Percentiles rank a stretch among this genome's conserved stretches.
phyloP scores from a whole-genome alignment of 2,329 filamentous ascomycete genomes.

The Alternaria triticimaculans region DNA sequence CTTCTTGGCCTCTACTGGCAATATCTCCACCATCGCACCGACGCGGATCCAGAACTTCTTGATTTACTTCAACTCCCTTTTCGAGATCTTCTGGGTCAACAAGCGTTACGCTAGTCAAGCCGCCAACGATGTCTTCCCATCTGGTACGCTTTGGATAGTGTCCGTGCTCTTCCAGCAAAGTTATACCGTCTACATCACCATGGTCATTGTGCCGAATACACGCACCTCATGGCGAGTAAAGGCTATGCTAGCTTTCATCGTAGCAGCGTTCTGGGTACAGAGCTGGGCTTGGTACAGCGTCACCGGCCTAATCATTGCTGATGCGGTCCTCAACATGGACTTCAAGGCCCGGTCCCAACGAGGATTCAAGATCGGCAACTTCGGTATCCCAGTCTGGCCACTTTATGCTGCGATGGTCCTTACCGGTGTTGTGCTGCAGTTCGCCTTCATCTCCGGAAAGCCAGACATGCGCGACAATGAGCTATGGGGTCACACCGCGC shows the following conservation, averaged over 20 bases:
- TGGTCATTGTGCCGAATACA: slow-evolving; percentile 56
- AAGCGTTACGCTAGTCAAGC: slow-evolving; percentile 49
- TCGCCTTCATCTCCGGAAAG: slow-evolving; percentile 52
- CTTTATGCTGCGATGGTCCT: slow-evolving; percentile 40
- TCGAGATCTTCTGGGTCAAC: slow-evolving; percentile 56
- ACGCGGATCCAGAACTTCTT: slow-evolving; percentile 48
- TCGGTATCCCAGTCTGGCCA: slow-evolving; percentile 37
- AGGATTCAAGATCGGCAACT: slow-evolving; percentile 22
- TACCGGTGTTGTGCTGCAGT: slow-evolving; percentile 51
- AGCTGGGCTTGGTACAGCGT: slow-evolving; percentile 57
- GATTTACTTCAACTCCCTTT: slow-evolving; percentile 55
- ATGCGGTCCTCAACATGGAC: slow-evolving; percentile 53
- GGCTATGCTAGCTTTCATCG: slow-evolving; percentile 49
- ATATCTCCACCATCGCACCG: slow-evolving; percentile 46
- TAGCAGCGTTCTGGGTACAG: slow-evolving; percentile 57
- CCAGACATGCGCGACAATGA: slow-evolving; percentile 48
- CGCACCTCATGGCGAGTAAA: slow-evolving; percentile 52
- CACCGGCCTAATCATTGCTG: slow-evolving; percentile 57
- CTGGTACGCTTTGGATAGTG: slow-evolving; percentile 55
- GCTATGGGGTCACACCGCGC: slow-evolving; percentile 50
- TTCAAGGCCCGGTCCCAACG: slow-evolving; percentile 35
- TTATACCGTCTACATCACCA: slow-evolving; percentile 58
- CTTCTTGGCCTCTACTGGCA: slow-evolving; percentile 49
- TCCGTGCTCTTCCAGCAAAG: slow-evolving; percentile 55
- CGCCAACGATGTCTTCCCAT: slow-evolving; percentile 53